These are phyloP conservation scores for Russula sp. DNA, from an alignment of 768 basidiomycete species.

Conservation along the genomic window DNA sequence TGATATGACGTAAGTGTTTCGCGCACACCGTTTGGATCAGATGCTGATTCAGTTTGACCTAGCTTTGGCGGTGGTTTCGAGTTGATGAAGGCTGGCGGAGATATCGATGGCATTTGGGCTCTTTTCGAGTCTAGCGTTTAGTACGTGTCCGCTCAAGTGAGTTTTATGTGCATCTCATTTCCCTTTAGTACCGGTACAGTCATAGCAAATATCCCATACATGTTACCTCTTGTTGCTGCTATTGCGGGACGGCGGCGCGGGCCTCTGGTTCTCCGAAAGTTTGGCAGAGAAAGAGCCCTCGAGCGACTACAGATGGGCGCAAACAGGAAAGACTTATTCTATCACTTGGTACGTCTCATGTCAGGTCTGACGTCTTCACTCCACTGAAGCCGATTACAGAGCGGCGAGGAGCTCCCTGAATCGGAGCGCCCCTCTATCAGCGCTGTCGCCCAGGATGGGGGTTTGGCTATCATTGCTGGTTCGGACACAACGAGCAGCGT, in stretches of 20 bases:
- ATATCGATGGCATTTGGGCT: conserved; percentile 2
- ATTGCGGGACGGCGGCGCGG: not conserved
- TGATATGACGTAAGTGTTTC: conserved; percentile 38
- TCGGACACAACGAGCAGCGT: conserved; percentile 38
- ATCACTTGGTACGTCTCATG: conserved; percentile 32
- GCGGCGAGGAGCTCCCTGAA: conserved; percentile 14
- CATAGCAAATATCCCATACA: not conserved
- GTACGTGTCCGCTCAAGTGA: not conserved
- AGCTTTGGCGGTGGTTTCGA: conserved; percentile 30
- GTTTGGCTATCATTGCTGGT: conserved; percentile 38
- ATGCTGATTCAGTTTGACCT: not conserved
- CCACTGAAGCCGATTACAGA: not conserved
- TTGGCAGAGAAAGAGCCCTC: not conserved
- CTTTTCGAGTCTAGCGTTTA: not conserved
- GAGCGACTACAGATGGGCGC: conserved; percentile 8
- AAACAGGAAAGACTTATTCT: conserved; percentile 34
- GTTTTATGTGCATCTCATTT: not conserved
- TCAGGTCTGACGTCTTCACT: not conserved
- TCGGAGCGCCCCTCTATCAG: conserved; percentile 3
- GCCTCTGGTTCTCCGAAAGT: not conserved
- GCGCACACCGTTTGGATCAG: not conserved
- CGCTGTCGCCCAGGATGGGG: conserved; percentile 32
- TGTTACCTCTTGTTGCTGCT: not conserved
- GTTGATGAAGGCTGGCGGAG: conserved; percentile 25
- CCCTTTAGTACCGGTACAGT: not conserved